Evolutionary conservation across 2,329 filamentous ascomycete species (phyloP), one percentile per base, ranked within the genome.

Genomic region (Blumeriella jaapii): DNA sequence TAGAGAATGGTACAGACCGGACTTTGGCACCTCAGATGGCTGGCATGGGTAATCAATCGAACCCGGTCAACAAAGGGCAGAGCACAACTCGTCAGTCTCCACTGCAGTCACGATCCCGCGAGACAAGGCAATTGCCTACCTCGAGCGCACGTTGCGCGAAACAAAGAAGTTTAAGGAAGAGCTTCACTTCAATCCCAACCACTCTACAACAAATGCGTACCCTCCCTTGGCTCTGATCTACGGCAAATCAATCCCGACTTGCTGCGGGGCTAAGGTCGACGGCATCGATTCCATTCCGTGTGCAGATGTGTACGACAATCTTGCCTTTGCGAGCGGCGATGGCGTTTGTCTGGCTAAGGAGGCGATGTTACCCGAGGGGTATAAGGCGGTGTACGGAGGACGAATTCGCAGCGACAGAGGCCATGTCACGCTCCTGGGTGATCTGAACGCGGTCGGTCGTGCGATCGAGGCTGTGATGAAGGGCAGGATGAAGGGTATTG

Each of bases 311-410:
- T 95, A 93, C 55, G 85, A 93, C 46, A 79, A 93, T 48, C 66
- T 96, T 2, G 72, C 84, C 0, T 95, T 95, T 60, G 80, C 82
- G 1, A 79, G 78, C 14, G 86, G 87, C 2, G 87, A 96, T 54
- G 89, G 87, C 0, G 87, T 96, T 0, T 85, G 89, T 36, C 68
- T 95, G 5, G 83, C 87, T 0, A 74, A 74, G 32, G 83, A 89
- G 42, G 82, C 86, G 0, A 89, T 93, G 82, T 59, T 93, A 27
- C 87, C 87, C 0, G 61, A 71, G 2, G 86, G 86, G 0, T 95
- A 94, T 55, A 67, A 71, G 31, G 65, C 82, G 22, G 83, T 78
- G 1, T 73, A 69, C 29, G 79, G 78, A 9, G 86, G 86, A 0
- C 64, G 84, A 12, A 73, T 94, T 9, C 78, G 74, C 47, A 86